Evolutionary conservation across 306 rosid genomes (phyloP), one percentile per base, ranked within the genome.

Genomic region (Malus asiatica): DNA sequence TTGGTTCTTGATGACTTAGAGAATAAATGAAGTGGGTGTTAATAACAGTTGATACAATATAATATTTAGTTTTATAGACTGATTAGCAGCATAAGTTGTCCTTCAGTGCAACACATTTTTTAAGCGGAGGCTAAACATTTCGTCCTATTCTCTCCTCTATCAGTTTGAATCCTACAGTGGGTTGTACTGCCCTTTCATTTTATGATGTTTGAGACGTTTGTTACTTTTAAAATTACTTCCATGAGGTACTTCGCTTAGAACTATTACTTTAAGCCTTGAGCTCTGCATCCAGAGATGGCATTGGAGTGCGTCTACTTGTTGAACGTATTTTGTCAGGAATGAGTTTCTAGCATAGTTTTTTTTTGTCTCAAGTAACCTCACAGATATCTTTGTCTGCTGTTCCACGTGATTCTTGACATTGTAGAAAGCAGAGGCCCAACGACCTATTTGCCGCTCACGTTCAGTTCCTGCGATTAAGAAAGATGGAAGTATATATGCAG

Each of bases 341-440:
- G 2, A 62, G n/a, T 62, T 14, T 63, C 11, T 30, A 30, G 20
- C 67, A 63, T 63, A 6, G 16, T 29, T 29, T 14, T 15, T 2
- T 29, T 29, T 27, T 66, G 4, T 57, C 11, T 60, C 25, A 53
- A 27, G 45, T 4, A 46, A 14, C 6, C 18, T 46, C 19, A 46
- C 19, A 13, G 19, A 46, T 46, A 46, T 15, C 3, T 48, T 74
- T 38, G 18, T 75, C 82, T 63, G 38, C 67, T 7, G 23, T 62
- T 60, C 60, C 35, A 22, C 68, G 68, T 80, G 75, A 73, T 77
- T 75, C 70, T 61, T 45, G 9, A 33, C 80, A 72, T 77, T 71
- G 53, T 82, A 90, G 98, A 89, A 80, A 80, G 90, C 82, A 75
- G 89, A 64, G 44, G 30, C 62, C 68, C 77, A 67, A 42, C 73